These are phyloP conservation scores for Fragaria ananassa DNA, from an alignment of 306 rosid genomes.

Conservation along the genomic window DNA sequence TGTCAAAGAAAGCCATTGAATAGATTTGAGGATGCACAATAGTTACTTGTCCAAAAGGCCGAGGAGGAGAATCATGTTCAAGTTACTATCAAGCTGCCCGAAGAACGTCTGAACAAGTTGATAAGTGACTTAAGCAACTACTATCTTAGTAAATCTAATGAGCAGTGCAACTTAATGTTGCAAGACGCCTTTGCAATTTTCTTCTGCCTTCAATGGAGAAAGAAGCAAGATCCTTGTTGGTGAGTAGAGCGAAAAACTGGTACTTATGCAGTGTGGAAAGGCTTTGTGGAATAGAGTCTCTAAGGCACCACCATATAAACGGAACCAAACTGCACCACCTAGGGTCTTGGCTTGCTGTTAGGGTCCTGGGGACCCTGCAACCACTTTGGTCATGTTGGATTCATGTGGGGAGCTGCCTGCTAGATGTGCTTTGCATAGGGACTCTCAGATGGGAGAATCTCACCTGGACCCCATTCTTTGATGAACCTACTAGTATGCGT, in stretches of 20 bases:
- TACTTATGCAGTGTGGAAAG: background rate
- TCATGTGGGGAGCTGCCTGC: background rate
- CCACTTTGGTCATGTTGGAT: background rate
- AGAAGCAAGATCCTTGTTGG: background rate
- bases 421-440: background rate
- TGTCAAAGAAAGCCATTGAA: background rate
- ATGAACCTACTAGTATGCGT: background rate
- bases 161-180: background rate
- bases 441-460: background rate
- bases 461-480: background rate
- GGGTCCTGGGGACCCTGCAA: background rate
- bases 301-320: background rate
- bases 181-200: background rate
- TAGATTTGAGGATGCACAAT: background rate
- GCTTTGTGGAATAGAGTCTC: background rate
- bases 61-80: background rate
- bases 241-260: background rate
- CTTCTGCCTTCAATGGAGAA: background rate
- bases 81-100: background rate
- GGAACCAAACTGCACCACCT: background rate
- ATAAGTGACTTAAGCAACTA: background rate
- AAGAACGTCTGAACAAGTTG: background rate
- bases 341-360: background rate
- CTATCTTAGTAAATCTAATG: background rate
- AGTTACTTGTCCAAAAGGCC: background rate